Conservation (phyloP, 2,329 filamentous ascomycete genomes). For the Pseudogymnoascus sp. region DNA sequence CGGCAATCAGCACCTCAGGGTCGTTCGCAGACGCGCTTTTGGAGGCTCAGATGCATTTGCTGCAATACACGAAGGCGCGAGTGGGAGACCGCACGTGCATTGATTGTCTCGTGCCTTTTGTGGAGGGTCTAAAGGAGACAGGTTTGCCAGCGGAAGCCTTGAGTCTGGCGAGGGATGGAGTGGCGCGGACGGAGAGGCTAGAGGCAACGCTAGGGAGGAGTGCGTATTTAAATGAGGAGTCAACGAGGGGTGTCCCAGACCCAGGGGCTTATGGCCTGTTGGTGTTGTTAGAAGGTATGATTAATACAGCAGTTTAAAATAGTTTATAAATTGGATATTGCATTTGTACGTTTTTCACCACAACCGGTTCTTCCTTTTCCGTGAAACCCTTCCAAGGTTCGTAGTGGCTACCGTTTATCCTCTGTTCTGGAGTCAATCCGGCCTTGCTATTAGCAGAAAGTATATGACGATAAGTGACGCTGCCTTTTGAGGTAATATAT, state of each 20-base stretch:
- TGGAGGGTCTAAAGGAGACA: constrained; percentile 28
- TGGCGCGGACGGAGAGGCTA: constrained; percentile 43
- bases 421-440: too few relatives aligned
- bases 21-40: constrained; percentile 16
- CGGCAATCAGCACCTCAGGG: constrained; percentile 13
- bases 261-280: constrained; percentile 45
- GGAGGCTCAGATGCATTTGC: constrained; percentile 18
- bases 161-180: constrained; percentile 37
- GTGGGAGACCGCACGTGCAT: constrained; percentile 26
- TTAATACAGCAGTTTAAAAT: background rate
- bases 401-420: too few relatives aligned
- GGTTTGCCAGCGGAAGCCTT: constrained; percentile 37
- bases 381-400: too few relatives aligned
- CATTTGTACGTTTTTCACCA: background rate
- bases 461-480: too few relatives aligned
- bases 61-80: constrained; percentile 23
- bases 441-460: too few relatives aligned
- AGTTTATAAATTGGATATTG: background rate
- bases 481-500: too few relatives aligned
- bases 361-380: too few relatives aligned
- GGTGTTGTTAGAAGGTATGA: constrained; percentile 20
- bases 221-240: constrained; percentile 43
- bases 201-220: constrained; percentile 44
- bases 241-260: constrained; percentile 42
- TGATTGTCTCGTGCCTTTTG: constrained; percentile 27